Base-by-base conservation (phyloP, 1,139 yeast species). In the Debaryomyces sp. region DNA sequence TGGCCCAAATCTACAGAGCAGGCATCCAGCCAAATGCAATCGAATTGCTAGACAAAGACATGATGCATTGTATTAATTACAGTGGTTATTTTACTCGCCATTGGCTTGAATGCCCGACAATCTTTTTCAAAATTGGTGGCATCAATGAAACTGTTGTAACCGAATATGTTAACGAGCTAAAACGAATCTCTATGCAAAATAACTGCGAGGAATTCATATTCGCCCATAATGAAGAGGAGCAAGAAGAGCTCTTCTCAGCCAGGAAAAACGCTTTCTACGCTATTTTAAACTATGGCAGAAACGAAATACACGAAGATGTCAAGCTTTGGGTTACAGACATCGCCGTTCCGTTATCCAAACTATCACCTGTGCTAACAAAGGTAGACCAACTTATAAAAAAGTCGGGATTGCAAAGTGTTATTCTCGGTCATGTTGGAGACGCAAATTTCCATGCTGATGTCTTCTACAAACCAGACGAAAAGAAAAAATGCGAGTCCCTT, bases 401-500 rank as follows among this genome's bases (percentile, higher is more conserved):
- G 3, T 78, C 87, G 2, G 89, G 90, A 0, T 64, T 76, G 64
- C 59, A 75, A 53, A 81, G 80, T 49, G 82, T 83, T 15, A 77
- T 80, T 50, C 84, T 82, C 54, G 96, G 86, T 2, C 97, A 89
- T 66, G 96, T 89, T 9, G 96, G 96, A 5, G 96, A 89, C 62
- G 96, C 96, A 47, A 90, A 90, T 63, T 89, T 89, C 75, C 97
- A 90, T 62, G 87, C 92, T 4, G 85, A 87, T 56, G 71, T 89
- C 35, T 76, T 87, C 48, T 89, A 85, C 68, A 78, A 78, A 41
- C 77, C 77, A 7, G 80, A 78, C 10, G 75, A 81, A 49, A 64
- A 66, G 47, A 57, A 58, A 6, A 56, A 65, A 48, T 67, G 71
- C 46, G 73, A 67, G 45, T 48, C 49, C 10, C 57, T 75, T 15